Conservation (phyloP, 441 rosid species). For the Croton setiger region DNA sequence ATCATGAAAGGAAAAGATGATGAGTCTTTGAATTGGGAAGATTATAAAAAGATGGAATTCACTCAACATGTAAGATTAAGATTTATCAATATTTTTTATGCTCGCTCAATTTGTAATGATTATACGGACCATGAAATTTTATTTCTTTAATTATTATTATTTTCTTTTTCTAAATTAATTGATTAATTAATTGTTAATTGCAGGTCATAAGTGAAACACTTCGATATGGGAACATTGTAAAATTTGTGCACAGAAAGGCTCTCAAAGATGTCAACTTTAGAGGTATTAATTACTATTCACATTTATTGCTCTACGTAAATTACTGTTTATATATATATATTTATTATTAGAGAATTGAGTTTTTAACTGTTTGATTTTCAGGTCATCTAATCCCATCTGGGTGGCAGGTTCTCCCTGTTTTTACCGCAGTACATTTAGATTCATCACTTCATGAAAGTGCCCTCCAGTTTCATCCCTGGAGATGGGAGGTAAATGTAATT, state of each 20-base stretch:
- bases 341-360: background rate
- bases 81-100: too few relatives aligned
- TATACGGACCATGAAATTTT: background rate
- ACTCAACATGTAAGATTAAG: constrained; percentile 43
- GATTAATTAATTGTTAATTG: constrained; percentile 3
- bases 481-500: constrained; percentile 50
- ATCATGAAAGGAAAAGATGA: constrained; percentile 34
- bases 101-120: constrained; percentile 18
- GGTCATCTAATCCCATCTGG: constrained; percentile 52
- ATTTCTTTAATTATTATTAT: background rate
- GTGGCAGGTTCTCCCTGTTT: constrained; percentile 62
- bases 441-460: constrained; percentile 39
- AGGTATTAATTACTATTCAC: constrained; percentile 25
- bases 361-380: constrained; percentile 12
- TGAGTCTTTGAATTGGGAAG: constrained; percentile 53
- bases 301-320: background rate
- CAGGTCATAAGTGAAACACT: constrained; percentile 62
- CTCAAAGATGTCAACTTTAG: constrained; percentile 48
- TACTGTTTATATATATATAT: background rate
- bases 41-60: constrained; percentile 51
- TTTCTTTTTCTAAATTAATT: background rate
- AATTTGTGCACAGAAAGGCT: constrained; percentile 60
- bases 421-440: constrained; percentile 55
- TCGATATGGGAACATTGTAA: constrained; percentile 52
- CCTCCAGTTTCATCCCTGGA: constrained; percentile 53